phyloP scores from a whole-genome alignment of 2,329 filamentous ascomycete genomes.

The Chaetomium olivaceum region DNA sequence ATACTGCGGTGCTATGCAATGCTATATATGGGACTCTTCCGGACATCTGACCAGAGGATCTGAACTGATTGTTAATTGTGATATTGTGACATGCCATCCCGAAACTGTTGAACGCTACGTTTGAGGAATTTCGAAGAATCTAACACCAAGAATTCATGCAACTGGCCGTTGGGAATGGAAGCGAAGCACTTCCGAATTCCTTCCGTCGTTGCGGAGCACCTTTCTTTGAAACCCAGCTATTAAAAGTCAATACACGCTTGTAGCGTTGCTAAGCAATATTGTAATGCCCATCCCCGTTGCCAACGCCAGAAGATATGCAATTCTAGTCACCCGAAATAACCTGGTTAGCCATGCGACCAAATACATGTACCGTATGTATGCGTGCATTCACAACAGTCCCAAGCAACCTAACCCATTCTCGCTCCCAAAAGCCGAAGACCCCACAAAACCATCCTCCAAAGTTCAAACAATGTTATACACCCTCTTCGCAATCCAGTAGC shows the following conservation, averaged over 20 bases:
- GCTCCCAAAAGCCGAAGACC: background rate
- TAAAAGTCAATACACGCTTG: background rate
- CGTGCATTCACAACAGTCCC: background rate
- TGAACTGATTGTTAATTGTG: background rate
- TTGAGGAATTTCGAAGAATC: too few relatives aligned
- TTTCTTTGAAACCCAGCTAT: background rate
- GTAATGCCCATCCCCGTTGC: background rate
- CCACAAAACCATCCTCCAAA: background rate
- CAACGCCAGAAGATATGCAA: background rate
- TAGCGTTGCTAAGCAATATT: background rate
- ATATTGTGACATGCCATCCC: background rate
- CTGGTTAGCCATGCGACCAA: background rate
- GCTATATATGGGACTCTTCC: background rate
- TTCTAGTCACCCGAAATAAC: background rate
- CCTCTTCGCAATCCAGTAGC: conserved; percentile 80
- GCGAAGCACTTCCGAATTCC: background rate
- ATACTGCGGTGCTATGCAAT: background rate
- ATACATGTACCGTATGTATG: background rate
- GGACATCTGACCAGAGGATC: background rate
- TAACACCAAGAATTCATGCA: too few relatives aligned
- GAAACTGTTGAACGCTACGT: background rate
- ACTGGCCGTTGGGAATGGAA: background rate
- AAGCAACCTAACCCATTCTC: background rate
- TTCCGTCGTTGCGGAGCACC: background rate
- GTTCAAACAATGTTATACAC: conserved; percentile 74